These are phyloP conservation scores for Beauveria australis DNA, from an alignment of 2,329 filamentous ascomycete genomes.

Conservation along the genomic window DNA sequence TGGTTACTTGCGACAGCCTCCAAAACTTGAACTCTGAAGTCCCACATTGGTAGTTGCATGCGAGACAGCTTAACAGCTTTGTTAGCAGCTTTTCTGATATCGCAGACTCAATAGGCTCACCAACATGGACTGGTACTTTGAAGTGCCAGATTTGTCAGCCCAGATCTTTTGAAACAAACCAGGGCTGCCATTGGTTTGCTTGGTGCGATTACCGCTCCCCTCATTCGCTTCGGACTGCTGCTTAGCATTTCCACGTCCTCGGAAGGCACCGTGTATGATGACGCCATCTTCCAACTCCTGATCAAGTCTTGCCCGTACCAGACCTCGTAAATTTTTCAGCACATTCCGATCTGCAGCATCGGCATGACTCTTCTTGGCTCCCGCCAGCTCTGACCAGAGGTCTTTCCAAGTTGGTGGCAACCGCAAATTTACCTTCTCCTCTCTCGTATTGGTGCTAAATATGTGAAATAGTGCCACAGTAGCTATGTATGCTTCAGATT, in stretches of 20 bases:
- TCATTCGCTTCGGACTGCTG: slow-evolving; percentile 40
- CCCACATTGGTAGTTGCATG: slow-evolving; percentile 82
- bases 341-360: slow-evolving; percentile 63
- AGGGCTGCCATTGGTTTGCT: slow-evolving; percentile 28
- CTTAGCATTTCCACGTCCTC: slow-evolving; percentile 45
- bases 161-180: slow-evolving; percentile 51
- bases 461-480: slow-evolving; percentile 75
- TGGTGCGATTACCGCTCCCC: slow-evolving; percentile 32
- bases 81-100: slow-evolving; percentile 6
- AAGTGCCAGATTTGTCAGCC: slow-evolving; percentile 47
- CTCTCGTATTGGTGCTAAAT: slow-evolving; percentile 68
- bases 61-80: slow-evolving; percentile 42
- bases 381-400: slow-evolving; percentile 72
- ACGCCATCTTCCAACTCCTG: slow-evolving; percentile 67
- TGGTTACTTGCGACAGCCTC: slow-evolving; percentile 70
- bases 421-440: slow-evolving; percentile 75
- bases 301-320: slow-evolving; percentile 61
- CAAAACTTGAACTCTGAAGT: slow-evolving; percentile 71
- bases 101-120: slow-evolving; percentile 27
- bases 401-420: slow-evolving; percentile 77
- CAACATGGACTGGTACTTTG: slow-evolving; percentile 72
- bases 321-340: slow-evolving; percentile 59
- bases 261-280: slow-evolving; percentile 68
- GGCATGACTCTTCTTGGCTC: slow-evolving; percentile 58
- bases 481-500: slow-evolving; percentile 82